These are phyloP conservation scores for Sporodiniella umbellata DNA, from an alignment of 371 early-diverging fungal species.

Conservation along the genomic window DNA sequence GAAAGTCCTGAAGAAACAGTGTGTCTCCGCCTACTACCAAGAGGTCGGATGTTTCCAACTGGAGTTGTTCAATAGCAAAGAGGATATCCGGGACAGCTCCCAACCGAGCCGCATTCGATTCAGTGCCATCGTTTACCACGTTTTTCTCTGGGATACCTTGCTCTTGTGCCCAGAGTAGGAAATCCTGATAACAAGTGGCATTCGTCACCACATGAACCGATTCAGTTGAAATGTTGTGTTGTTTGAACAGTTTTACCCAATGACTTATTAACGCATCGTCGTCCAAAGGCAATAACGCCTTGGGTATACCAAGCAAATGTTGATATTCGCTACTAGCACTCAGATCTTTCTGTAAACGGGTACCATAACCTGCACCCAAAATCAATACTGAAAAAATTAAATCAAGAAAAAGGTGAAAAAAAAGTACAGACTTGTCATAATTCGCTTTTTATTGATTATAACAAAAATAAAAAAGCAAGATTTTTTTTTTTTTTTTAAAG, in stretches of 20 bases:
- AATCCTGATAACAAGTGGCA: slow-evolving; percentile 34
- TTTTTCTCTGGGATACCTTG: slow-evolving; percentile 34
- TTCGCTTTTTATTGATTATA: too few species aligned
- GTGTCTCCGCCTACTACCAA: slow-evolving; percentile 65
- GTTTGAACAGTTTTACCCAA: slow-evolving; percentile 44
- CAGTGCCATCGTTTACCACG: slow-evolving; percentile 54
- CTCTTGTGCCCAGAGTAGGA: slow-evolving; percentile 46
- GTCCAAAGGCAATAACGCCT: slow-evolving; percentile 50
- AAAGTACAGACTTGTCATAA: too few species aligned
- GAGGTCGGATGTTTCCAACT: slow-evolving; percentile 21
- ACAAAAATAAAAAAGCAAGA: too few species aligned
- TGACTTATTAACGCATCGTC: slow-evolving; percentile 49
- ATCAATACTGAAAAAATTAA: too few species aligned
- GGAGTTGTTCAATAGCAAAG: slow-evolving; percentile 44
- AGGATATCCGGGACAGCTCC: slow-evolving; percentile 60
- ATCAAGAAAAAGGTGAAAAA: too few species aligned
- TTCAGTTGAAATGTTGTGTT: slow-evolving; percentile 15
- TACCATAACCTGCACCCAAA: slow-evolving; percentile 58
- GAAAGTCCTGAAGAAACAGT: slow-evolving; percentile 53
- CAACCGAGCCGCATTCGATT: slow-evolving; percentile 48
- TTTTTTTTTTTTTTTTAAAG: too few species aligned
- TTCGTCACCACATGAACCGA: slow-evolving; percentile 49
- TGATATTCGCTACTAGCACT: slow-evolving; percentile 18
- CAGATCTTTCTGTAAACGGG: slow-evolving; percentile 52
- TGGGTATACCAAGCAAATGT: slow-evolving; percentile 47